Evolutionary conservation across 2,329 filamentous ascomycete species (phyloP).

Genomic region (Fusarium albosuccineum): DNA sequence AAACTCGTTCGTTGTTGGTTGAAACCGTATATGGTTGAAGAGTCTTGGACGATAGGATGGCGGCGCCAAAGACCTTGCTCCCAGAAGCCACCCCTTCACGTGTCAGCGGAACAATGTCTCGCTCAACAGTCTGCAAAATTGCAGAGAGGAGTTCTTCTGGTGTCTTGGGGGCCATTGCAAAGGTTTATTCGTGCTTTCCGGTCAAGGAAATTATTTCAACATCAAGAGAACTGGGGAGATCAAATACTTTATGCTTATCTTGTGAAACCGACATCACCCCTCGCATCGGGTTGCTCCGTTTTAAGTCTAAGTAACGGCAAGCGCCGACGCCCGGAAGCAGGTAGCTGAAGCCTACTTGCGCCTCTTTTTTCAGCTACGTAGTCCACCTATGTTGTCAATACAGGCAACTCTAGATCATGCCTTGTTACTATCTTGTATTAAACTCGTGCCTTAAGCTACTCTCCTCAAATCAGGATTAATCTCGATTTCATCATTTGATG

Average conservation of each 20-base stretch:
- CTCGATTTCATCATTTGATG: neutral
- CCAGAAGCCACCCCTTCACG: slow-evolving; percentile 62
- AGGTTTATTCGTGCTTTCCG: neutral
- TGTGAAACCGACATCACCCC: neutral
- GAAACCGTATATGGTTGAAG: slow-evolving; percentile 62
- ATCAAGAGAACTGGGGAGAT: neutral
- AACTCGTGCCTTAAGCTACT: neutral
- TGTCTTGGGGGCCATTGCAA: slow-evolving; percentile 5
- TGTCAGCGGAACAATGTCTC: slow-evolving; percentile 65
- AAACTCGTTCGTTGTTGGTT: slow-evolving; percentile 68
- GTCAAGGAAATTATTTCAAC: neutral
- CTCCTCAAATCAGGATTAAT: neutral
- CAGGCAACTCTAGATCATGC: neutral
- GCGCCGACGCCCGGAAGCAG: neutral
- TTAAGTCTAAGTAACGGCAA: neutral
- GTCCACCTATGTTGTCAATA: no score
- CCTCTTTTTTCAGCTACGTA: neutral
- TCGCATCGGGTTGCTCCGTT: neutral
- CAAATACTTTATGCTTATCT: neutral
- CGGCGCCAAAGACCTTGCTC: slow-evolving; percentile 69
- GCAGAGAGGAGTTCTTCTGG: slow-evolving; percentile 51
- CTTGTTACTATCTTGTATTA: no score
- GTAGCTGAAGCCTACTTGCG: neutral
- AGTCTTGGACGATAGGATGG: slow-evolving; percentile 60
- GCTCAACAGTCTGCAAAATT: slow-evolving; percentile 59